Percentiles rank a stretch among this genome's conserved stretches.
phyloP scores from a whole-genome alignment of 2,329 filamentous ascomycete genomes.

The Ceratocystis variospora region DNA sequence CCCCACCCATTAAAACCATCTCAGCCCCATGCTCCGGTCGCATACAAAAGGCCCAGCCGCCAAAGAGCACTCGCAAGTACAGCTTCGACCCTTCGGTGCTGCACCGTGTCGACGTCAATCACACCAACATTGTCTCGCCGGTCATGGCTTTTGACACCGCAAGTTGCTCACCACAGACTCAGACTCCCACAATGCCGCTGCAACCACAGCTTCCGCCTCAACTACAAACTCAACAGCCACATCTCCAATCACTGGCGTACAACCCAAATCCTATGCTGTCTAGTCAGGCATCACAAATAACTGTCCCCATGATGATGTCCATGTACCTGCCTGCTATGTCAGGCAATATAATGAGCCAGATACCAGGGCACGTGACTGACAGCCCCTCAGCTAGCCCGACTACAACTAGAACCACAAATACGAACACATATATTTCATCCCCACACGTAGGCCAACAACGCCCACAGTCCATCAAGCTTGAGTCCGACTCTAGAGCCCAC shows the following conservation, averaged over 20 bases:
- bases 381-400: constrained; percentile 9
- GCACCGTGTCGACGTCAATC: constrained; percentile 40
- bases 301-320: constrained; percentile 14
- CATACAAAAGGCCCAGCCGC: constrained; percentile 34
- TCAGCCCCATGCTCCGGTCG: constrained; percentile 28
- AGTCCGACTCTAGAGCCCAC: constrained; percentile 4
- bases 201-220: constrained; percentile 21
- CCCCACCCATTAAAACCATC: constrained; percentile 15
- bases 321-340: constrained; percentile 11
- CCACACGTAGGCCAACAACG: constrained; percentile 20
- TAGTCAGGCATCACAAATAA: constrained; percentile 17
- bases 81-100: constrained; percentile 38
- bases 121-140: constrained; percentile 34
- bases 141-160: constrained; percentile 18
- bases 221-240: constrained; percentile 20
- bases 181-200: constrained; percentile 20
- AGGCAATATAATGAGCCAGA: constrained; percentile 16
- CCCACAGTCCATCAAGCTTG: constrained; percentile 12
- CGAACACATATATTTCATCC: constrained; percentile 20
- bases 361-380: neutral
- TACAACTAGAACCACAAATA: too few species aligned
- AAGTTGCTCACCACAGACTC: constrained; percentile 21
- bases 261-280: neutral
- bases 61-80: constrained; percentile 30
- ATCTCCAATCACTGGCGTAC: constrained; percentile 11